Base-by-base conservation (phyloP, 345 rosid species). In the Boechera divaricarpa region DNA sequence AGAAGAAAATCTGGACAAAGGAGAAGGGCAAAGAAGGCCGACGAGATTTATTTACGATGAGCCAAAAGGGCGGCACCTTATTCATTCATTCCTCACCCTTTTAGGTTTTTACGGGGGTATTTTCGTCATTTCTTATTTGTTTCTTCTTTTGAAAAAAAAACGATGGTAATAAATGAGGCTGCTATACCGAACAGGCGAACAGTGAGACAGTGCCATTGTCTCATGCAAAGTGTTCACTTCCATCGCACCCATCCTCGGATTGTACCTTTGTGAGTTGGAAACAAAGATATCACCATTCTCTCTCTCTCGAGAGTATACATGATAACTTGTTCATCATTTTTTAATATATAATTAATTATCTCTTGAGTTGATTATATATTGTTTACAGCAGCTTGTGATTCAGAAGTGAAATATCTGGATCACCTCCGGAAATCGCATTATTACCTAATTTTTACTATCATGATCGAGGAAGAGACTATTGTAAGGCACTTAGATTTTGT, bases 11-110 rank as follows among this genome's bases (percentile, higher is more conserved):
- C 75, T 54, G 65, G 69, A 63, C 4, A 47, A n/a, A 63, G 75
- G 21, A 49, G 69, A 76, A 68, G 79, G 80, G 80, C 64, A 61
- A 76, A 76, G 38, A 54, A 33, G 80, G 63, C 55, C 70, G 63
- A 68, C 63, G 70, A 62, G 47, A 52, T 35, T 72, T 39, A 2
- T 44, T 33, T 1, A 7, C 26, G 4, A 16, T 24, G 66, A 33
- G 79, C 31, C 69, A 1, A 67, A 75, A 39, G 59, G 52, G 67
- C 67, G 52, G 67, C 67, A 66, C 59, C 61, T 42, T 6, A 0
- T 21, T 21, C 1, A 21, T 63, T 73, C 1, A 11, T 31, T 12
- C 56, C 4, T 56, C 45, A 0, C 0, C 2, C 33, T 26, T 1
- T 47, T 76, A 76, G 79, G 79, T 75, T 24, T 21, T 69, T 39